phyloP scores from a whole-genome alignment of 2,329 filamentous ascomycete species.

The Verticillium dahliae region DNA sequence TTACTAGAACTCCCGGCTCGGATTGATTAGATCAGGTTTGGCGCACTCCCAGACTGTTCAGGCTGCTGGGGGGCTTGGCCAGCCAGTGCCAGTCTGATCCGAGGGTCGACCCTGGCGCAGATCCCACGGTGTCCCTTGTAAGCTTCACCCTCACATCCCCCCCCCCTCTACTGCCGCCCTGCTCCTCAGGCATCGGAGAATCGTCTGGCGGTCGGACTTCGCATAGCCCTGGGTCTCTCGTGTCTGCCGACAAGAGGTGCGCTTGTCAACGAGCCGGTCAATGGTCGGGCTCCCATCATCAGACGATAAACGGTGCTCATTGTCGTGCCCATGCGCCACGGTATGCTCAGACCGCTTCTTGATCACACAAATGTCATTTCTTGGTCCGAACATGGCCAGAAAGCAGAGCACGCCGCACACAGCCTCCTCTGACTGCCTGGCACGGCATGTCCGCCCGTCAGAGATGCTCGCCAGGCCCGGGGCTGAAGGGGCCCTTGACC shows the following conservation, averaged over 20 bases:
- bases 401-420: neutral
- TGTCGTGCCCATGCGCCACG: neutral
- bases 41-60: neutral
- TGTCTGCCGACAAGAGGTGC: neutral
- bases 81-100: neutral
- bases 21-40: neutral
- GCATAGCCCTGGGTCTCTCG: neutral
- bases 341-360: neutral
- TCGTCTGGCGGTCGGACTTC: neutral
- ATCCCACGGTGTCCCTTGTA: neutral
- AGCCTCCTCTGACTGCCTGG: neutral
- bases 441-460: neutral
- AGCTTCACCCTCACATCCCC: neutral
- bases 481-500: neutral
- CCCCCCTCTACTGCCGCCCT: neutral
- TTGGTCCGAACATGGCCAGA: neutral
- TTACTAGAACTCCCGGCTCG: neutral
- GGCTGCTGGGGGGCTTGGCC: neutral
- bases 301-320: neutral
- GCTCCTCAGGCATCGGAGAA: neutral
- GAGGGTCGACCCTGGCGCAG: neutral
- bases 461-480: neutral
- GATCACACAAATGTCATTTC: neutral
- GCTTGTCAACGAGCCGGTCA: neutral
- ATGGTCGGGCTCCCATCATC: neutral